A percentile compares a stretch with the other conserved stretches of the same genome.
These are phyloP conservation scores for Tetradesmus obliquus DNA, from an alignment of 139 green algal genomes.

Conservation along the genomic window DNA sequence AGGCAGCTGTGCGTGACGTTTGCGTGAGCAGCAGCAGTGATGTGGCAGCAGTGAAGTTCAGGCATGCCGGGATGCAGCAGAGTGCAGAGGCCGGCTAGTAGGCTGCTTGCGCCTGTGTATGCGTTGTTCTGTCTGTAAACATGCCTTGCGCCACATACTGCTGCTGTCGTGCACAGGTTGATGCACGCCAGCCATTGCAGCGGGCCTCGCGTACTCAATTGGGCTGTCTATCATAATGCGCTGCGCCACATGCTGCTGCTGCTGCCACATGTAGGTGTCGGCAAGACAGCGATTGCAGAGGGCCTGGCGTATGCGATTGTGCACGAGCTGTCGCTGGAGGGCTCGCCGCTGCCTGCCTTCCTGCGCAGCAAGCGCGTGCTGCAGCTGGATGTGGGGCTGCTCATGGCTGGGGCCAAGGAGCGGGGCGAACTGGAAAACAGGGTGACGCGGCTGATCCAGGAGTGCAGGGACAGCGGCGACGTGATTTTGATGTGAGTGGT, in stretches of 20 bases:
- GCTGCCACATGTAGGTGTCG: constrained; percentile 62
- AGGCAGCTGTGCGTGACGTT: not conserved
- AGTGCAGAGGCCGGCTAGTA: too few relatives aligned
- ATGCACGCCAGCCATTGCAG: too few relatives aligned
- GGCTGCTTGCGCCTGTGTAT: too few relatives aligned
- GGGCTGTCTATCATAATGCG: too few relatives aligned
- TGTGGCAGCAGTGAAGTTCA: too few relatives aligned
- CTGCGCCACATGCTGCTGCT: not conserved
- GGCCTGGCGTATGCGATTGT: constrained; percentile 92
- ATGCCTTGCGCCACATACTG: too few relatives aligned
- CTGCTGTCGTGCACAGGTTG: too few relatives aligned
- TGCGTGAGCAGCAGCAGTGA: not conserved
- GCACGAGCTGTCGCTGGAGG: constrained; percentile 61
- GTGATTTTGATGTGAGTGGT: constrained; percentile 91
- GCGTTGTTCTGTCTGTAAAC: too few relatives aligned
- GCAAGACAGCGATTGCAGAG: constrained; percentile 95
- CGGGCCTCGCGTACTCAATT: too few relatives aligned
- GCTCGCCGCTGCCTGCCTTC: constrained; percentile 85
- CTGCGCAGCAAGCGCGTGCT: constrained; percentile 91
- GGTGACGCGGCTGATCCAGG: constrained; percentile 90
- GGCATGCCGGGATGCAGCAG: too few relatives aligned
- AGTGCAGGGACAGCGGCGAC: constrained; percentile 77
- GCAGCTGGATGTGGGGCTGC: constrained; percentile 91
- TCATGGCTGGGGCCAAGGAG: constrained; percentile 96
- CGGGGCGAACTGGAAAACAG: constrained; percentile 96